Percentiles rank a stretch among this genome's conserved stretches.
Conservation (phyloP, 495 filamentous ascomycete genomes). For the Trichoderma reesei region DNA sequence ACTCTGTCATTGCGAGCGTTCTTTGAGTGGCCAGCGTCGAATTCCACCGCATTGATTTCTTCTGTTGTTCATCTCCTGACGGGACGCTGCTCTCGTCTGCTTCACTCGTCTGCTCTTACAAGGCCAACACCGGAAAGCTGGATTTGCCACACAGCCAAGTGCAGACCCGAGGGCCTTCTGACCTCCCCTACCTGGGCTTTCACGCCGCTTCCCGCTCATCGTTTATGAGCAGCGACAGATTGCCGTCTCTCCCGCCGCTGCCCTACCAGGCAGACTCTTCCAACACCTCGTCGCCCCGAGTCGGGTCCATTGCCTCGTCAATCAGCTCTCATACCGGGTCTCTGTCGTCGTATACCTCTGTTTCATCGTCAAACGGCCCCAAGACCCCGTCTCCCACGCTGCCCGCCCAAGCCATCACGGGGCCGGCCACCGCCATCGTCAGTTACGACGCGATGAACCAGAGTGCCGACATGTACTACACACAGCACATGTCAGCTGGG, state of each 20-base stretch:
- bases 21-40: slow-evolving; percentile 7
- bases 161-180: slow-evolving; percentile 78
- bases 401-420: slow-evolving; percentile 30
- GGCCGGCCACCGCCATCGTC: slow-evolving; percentile 37
- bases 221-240: slow-evolving; percentile 56
- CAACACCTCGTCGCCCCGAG: slow-evolving; percentile 59
- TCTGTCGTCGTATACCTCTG: slow-evolving; percentile 44
- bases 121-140: slow-evolving; percentile 81
- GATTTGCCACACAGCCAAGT: slow-evolving; percentile 92
- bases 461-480: slow-evolving; percentile 69
- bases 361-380: slow-evolving; percentile 45
- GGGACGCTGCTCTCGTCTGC: neutral
- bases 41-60: neutral
- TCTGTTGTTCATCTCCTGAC: neutral
- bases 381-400: slow-evolving; percentile 48
- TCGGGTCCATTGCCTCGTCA: slow-evolving; percentile 53
- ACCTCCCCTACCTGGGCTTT: slow-evolving; percentile 67
- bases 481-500: slow-evolving; percentile 69
- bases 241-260: slow-evolving; percentile 66
- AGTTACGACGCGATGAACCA: slow-evolving; percentile 78
- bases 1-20: slow-evolving; percentile 5
- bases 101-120: slow-evolving; percentile 8
- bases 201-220: slow-evolving; percentile 57
- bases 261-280: slow-evolving; percentile 51
- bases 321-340: slow-evolving; percentile 42